Evolutionary conservation across 139 green algal species (phyloP), one percentile per base, ranked within the genome.

Genomic region (Chlorella sorokiniana): DNA sequence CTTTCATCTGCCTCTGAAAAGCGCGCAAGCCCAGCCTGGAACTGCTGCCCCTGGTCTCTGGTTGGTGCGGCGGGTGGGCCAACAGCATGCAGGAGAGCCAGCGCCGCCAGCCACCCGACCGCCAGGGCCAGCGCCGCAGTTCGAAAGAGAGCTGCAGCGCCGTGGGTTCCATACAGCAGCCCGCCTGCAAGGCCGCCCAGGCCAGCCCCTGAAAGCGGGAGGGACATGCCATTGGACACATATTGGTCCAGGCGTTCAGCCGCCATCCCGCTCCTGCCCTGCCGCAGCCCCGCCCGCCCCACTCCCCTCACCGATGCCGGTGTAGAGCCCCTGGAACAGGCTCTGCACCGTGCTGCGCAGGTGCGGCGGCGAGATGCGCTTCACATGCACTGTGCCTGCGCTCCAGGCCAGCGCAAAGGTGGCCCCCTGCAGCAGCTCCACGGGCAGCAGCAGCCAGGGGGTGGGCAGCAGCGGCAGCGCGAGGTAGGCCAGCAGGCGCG

Each of bases 351-450:
- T 85, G 52, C 63, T 78, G 33, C 65, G 51, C 37, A 86, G 51
- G 70, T 80, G 41, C 5, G 54, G 44, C 3, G 83, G 83, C 23
- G 83, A 31, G 33, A 86, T 81, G 48, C 67, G 75, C 64, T 75
- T 71, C n/a, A 78, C 64, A 52, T 87, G n/a, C n/a, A 85, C 83
- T 0, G 45, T 81, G 31, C 86, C 86, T 3, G 85, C 73, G 4
- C 45, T 74, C 41, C 54, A 90, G 63, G 61, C 79, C 41, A 89
- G 88, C 4, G 76, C 86, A 65, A 90, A 90, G 33, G 86, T 90
- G 37, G 79, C 20, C 14, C 86, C 86, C 27, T 90, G 84, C n/a
- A 89, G 78, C 35, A 90, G 61, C 78, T 89, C 86, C 1, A 82
- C 67, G 23, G 64, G 64, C 59, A 90, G 86, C n/a, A 88, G 84